phyloP scores from a whole-genome alignment of 805 yeast species.

The Komagataella pastoris region DNA sequence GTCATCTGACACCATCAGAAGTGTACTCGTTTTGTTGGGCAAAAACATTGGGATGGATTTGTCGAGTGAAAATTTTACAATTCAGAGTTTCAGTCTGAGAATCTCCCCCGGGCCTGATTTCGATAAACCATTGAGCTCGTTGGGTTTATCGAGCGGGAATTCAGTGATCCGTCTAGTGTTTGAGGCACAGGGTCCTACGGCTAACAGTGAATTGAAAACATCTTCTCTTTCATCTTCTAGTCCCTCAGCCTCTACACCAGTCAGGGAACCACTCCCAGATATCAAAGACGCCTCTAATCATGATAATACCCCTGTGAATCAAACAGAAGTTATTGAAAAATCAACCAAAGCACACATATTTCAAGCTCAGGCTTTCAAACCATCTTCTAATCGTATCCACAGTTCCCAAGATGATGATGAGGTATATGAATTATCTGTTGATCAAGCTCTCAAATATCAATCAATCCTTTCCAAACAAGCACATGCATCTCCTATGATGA shows the following conservation, averaged over 20 bases:
- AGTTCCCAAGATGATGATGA: constrained; percentile 15
- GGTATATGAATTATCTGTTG: constrained; percentile 30
- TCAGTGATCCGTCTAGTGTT: not conserved
- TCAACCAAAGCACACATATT: not conserved
- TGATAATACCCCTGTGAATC: not conserved
- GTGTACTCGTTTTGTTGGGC: not conserved
- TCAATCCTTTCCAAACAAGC: constrained; percentile 29
- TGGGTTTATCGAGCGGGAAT: not conserved
- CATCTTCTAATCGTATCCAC: constrained; percentile 3
- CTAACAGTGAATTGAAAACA: not conserved
- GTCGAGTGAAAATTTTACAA: not conserved
- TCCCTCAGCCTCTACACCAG: not conserved
- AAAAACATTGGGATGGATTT: not conserved
- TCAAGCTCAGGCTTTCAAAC: constrained; percentile 9
- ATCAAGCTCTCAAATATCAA: constrained; percentile 42
- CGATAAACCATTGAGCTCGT: not conserved
- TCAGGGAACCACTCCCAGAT: not conserved
- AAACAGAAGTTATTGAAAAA: not conserved
- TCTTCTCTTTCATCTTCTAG: not conserved
- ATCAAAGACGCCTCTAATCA: not conserved
- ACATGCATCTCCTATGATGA: constrained; percentile 18
- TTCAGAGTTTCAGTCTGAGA: not conserved
- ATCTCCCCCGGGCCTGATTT: not conserved
- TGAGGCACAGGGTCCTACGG: not conserved
- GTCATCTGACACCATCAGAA: not conserved